Evolutionary conservation across 371 early-diverging fungal genomes (phyloP), one percentile per base, ranked within the genome.

Genomic region (Smittium culicis): DNA sequence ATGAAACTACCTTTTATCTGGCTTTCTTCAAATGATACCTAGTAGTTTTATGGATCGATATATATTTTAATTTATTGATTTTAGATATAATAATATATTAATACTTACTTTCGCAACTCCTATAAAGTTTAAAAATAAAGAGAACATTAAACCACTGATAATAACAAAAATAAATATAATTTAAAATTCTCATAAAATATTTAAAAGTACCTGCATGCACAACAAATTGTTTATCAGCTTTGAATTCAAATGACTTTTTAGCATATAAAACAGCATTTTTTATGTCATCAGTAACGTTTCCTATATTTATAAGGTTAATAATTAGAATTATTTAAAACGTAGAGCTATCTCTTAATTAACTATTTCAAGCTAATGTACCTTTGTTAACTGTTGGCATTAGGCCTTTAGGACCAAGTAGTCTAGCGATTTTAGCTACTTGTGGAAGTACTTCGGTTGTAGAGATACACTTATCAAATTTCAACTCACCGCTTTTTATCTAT

Each of bases 361-460:
- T n/a, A n/a, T n/a, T n/a, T n/a, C n/a, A 54, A 17, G 17, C 54
- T 17, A 17, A 54, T 25, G n/a, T 24, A 80, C 89, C 93, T 76
- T 90, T 91, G 67, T 92, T 90, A 24, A 89, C 86, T 33, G 90
- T 92, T 17, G 96, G 96, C 96, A 96, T 95, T 67, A 96, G 80
- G 27, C 93, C 93, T 75, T 89, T 92, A 31, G 96, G 95, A 70
- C 96, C 96, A 71, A 96, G 76, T 30, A 90, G 74, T 66, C 89
- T 84, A n/a, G 95, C 96, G 72, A 96, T 88, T 73, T 88, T 89
- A 33, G 91, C 83, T 31, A 94, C 93, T 54, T 81, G 75, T 31
- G 93, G 91, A 73, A 91, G 85, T 89, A 94, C 89, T 58, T 82
- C 90, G 54, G 91, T 89, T 27, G 94, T 94, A 11, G 91, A 82